Evolutionary conservation across 495 filamentous ascomycete genomes (phyloP).

Genomic region (Endocarpon pusillum): DNA sequence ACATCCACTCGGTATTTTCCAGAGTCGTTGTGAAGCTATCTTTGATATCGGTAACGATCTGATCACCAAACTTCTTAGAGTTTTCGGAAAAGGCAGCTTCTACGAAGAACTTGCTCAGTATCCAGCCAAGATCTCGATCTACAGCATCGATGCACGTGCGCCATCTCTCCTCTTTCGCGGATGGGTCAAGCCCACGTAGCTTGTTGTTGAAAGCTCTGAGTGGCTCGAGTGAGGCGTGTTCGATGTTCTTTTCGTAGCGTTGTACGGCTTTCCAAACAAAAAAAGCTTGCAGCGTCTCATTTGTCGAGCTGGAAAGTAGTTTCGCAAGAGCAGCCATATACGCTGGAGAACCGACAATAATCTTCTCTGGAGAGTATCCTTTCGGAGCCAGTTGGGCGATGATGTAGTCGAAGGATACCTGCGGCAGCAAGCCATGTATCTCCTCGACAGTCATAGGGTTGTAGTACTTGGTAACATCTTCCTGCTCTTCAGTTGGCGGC

Average conservation of each 20-base stretch:
- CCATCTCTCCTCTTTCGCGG: constrained; percentile 50
- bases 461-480: constrained; percentile 44
- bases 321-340: constrained; percentile 34
- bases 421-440: constrained; percentile 32
- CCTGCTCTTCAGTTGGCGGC: constrained; percentile 37
- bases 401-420: constrained; percentile 34
- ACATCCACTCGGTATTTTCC: constrained; percentile 48
- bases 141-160: constrained; percentile 43
- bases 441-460: constrained; percentile 38
- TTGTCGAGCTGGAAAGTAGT: constrained; percentile 28
- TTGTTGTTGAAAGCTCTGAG: constrained; percentile 40
- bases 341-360: constrained; percentile 40
- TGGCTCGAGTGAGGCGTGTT: constrained; percentile 40
- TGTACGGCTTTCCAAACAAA: constrained; percentile 47
- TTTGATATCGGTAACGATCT: constrained; percentile 54
- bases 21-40: constrained; percentile 43
- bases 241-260: constrained; percentile 28
- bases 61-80: constrained; percentile 48
- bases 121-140: constrained; percentile 40
- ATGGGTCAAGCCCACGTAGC: constrained; percentile 40
- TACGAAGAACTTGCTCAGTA: constrained; percentile 48
- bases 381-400: constrained; percentile 34
- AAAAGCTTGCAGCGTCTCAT: constrained; percentile 34
- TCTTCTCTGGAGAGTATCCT: constrained; percentile 27
- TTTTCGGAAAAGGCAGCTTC: constrained; percentile 45